Evolutionary conservation across 2,329 filamentous ascomycete genomes (phyloP), one percentile per base, ranked within the genome.

Genomic region (Ophiostoma quercus): DNA sequence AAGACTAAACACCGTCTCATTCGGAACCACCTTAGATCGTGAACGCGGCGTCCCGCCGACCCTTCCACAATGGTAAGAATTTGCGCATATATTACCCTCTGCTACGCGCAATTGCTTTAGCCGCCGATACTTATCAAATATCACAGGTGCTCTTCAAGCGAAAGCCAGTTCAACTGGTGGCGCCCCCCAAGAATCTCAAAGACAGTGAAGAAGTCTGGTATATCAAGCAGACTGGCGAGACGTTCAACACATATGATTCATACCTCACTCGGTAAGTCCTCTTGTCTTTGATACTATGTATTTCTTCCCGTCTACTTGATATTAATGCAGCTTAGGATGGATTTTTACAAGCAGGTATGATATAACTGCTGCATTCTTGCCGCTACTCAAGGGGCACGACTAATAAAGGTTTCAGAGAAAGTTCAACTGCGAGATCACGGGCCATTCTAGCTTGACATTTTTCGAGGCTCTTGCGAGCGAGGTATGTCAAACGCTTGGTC

Each of bases 391-490:
- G 4, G 9, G 19, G 22, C 41, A 51, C 68, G 66, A 71, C 73
- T 72, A 16, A 75, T 69, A 41, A 67, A 11, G 12, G 22, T 41
- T 25, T 22, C 11, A 66, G 65, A 39, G 65, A 8, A 66, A 66
- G 69, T 99, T 98, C 79, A 97, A 96, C 72, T 97, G 96, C 79
- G 92, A 96, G 78, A 96, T 98, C 74, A 97, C 93, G 14, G 95
- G 95, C 69, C 94, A 96, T 78, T 96, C 93, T 39, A 90, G 90
- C 68, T 83, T 97, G 74, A 94, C 88, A 3, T 99, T 96, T 79
- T 97, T 97, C 76, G 92, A 97, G 74, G 95, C 95, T 34, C 85
- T 94, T 39, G 88, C 92, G 79, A 96, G 92, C 81, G 93, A 97
- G 87, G 92, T 96, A 85, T 74, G 89, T 57, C 14, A 6, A 8